phyloP scores from a whole-genome alignment of 495 filamentous ascomycete genomes.

The Aspergillus panamensis region DNA sequence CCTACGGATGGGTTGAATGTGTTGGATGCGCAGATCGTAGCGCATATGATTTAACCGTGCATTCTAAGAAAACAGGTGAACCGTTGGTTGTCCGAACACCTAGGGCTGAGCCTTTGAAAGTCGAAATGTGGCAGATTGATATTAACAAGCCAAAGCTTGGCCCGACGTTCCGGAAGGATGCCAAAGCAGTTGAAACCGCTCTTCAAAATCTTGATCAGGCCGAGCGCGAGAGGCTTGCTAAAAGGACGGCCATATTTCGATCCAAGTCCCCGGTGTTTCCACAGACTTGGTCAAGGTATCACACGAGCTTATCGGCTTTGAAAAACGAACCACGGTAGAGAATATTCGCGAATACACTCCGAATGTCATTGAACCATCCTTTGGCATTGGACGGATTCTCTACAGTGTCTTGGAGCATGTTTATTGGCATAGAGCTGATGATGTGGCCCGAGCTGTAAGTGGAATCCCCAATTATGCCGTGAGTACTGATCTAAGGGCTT shows the following conservation, averaged over 20 bases:
- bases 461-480: background rate
- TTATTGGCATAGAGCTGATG: slow-evolving; percentile 67
- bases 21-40: slow-evolving; percentile 81
- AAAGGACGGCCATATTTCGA: slow-evolving; percentile 59
- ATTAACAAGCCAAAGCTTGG: slow-evolving; percentile 81
- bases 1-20: slow-evolving; percentile 83
- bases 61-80: slow-evolving; percentile 74
- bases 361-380: slow-evolving; percentile 82
- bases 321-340: slow-evolving; percentile 64
- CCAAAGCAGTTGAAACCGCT: slow-evolving; percentile 66
- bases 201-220: slow-evolving; percentile 65
- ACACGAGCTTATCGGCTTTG: slow-evolving; percentile 66
- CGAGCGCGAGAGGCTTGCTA: slow-evolving; percentile 63
- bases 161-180: slow-evolving; percentile 76
- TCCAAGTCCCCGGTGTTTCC: slow-evolving; percentile 62
- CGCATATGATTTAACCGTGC: slow-evolving; percentile 74
- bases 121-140: slow-evolving; percentile 72
- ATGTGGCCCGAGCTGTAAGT: slow-evolving; percentile 62
- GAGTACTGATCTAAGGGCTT: background rate
- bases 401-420: slow-evolving; percentile 75
- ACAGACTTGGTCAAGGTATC: slow-evolving; percentile 65
- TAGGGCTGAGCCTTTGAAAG: slow-evolving; percentile 59
- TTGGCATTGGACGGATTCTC: slow-evolving; percentile 76
- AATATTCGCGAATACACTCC: slow-evolving; percentile 73
- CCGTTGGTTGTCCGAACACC: slow-evolving; percentile 67